A percentile compares a stretch with the other conserved stretches of the same genome.
Evolutionary conservation across 2,329 filamentous ascomycete genomes (phyloP).

Genomic region (Diaporthe ilicicola): DNA sequence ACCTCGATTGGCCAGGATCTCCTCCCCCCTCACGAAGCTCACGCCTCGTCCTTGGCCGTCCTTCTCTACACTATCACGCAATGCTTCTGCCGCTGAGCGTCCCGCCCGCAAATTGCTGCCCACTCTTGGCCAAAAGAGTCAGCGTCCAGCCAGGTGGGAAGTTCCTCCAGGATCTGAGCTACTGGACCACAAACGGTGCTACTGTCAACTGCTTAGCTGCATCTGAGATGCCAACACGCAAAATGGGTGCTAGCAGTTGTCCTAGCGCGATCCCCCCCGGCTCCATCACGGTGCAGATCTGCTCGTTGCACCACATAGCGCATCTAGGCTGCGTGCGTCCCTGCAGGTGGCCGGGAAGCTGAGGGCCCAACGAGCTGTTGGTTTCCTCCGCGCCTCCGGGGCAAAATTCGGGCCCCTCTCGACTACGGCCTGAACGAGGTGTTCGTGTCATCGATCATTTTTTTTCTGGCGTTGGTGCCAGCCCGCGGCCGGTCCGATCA

Average conservation of each 20-base stretch:
- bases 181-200: not conserved
- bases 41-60: not conserved
- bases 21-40: not conserved
- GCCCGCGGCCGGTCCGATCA: conserved; percentile 8
- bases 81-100: not conserved
- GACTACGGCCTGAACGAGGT: not conserved
- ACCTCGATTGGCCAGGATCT: not conserved
- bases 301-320: not conserved
- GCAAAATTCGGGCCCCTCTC: not conserved
- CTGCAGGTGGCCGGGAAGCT: not conserved
- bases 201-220: not conserved
- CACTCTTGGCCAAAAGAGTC: not conserved
- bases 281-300: conserved; percentile 22
- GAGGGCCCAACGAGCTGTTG: not conserved
- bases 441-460: conserved; percentile 9
- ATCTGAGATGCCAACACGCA: conserved; percentile 5
- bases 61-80: not conserved
- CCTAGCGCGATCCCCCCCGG: conserved; percentile 15
- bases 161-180: conserved; percentile 10
- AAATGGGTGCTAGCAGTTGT: not conserved
- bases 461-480: conserved; percentile 5
- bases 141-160: not conserved
- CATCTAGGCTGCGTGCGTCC: not conserved
- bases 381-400: not conserved
- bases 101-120: conserved; percentile 22